Base-by-base conservation (phyloP, 2,329 filamentous ascomycete genomes). In the Fusarium nisikadoi region DNA sequence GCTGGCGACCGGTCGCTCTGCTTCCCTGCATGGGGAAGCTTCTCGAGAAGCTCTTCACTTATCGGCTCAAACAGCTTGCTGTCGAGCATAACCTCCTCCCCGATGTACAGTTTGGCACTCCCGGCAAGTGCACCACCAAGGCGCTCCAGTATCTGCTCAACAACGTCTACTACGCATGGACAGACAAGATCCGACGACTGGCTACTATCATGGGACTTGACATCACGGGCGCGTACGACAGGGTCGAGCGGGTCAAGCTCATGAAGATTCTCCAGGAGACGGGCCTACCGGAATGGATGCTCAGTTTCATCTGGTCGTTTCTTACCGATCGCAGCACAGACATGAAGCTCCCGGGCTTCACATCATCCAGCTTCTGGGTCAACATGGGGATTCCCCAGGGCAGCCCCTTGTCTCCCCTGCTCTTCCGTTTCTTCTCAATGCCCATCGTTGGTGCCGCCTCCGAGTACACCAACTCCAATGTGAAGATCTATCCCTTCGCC, bases 381-480 rank as follows among this genome's bases (percentile, higher is more conserved):
- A 60, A 63, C 6, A 52, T 52, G n/a, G 69, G 70, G 16, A 70
- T 73, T 54, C 69, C 70, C 10, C 70, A 73, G 49, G 66, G 69
- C 10, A 58, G 55, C 1, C 56, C 60, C 3, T 31, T 71, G 20
- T 72, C 70, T 13, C 43, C 64, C 6, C 46, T 72, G 3, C 41
- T 72, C 3, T 72, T 71, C 23, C 43, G 69, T 9, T 45, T 72
- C 43, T 65, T 68, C 19, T 54, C 50, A 1, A 23, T 68, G 2
- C 59, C 64, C 29, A 62, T 66, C 25, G 38, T 52, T 3, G n/a
- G 31, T 33, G 16, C 16, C 16, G 47, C n/a, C 16, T 25, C n/a
- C 12, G 31, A 36, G 8, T 35, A 36, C 47, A 50, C 29, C 17
- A 50, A 20, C 17, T 8, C 7, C 6, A 23, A 10, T 16, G 49